These are phyloP conservation scores for Russula sp. DNA, from an alignment of 768 basidiomycete genomes.

Conservation along the genomic window DNA sequence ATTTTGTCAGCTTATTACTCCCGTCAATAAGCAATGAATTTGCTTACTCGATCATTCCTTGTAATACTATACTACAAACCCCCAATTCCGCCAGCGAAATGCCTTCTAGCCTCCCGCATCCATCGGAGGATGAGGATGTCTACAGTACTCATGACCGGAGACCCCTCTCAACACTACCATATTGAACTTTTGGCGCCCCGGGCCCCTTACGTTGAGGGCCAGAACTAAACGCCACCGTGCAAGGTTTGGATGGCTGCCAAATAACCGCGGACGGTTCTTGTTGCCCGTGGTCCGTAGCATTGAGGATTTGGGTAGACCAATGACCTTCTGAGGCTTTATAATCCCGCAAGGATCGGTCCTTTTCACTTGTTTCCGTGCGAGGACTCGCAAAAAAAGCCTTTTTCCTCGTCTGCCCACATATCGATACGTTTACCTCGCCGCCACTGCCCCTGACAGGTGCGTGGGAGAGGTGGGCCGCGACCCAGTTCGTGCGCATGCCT, in stretches of 20 bases:
- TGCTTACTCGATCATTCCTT: background rate
- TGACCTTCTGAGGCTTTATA: background rate
- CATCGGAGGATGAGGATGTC: background rate
- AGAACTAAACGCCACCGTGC: background rate
- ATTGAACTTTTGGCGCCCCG: background rate
- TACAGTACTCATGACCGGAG: too few species aligned
- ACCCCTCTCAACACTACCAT: too few species aligned
- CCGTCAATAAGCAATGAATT: background rate
- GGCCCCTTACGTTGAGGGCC: background rate
- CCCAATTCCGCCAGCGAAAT: background rate
- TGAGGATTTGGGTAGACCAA: too few species aligned
- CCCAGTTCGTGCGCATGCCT: background rate
- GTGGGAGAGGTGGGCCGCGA: background rate
- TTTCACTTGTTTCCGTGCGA: background rate
- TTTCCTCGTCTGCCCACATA: background rate
- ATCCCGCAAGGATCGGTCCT: too few species aligned
- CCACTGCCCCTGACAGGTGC: background rate
- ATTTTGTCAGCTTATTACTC: conserved; percentile 2
- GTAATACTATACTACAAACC: background rate
- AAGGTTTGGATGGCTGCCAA: background rate
- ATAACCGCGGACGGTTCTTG: background rate
- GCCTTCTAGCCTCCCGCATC: background rate
- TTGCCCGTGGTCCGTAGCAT: background rate
- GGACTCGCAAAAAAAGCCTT: too few species aligned
- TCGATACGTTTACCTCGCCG: background rate